A percentile compares a stretch with the other conserved stretches of the same genome.
phyloP scores from a whole-genome alignment of 1,284 basidiomycete genomes.

The Erythrobasidium hasegawianum region DNA sequence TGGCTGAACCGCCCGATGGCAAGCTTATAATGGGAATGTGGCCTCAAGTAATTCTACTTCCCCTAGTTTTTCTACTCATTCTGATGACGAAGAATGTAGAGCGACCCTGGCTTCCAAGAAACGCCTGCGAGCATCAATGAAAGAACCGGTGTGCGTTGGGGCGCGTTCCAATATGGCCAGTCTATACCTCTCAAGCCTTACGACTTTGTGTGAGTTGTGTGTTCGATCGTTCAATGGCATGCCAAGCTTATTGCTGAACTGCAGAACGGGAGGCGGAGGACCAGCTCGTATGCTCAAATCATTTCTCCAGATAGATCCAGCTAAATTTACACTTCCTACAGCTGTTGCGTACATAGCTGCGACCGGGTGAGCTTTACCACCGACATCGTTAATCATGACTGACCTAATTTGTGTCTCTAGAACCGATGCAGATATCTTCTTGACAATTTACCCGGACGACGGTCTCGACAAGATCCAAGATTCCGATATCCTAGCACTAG shows the following conservation, averaged over 20 bases:
- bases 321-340: too few relatives aligned
- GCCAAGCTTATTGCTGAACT: constrained; percentile 34
- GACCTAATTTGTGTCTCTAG: too few relatives aligned
- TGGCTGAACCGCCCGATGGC: constrained; percentile 29
- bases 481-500: constrained; percentile 43
- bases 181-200: constrained; percentile 43
- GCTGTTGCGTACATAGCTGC: constrained; percentile 36
- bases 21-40: constrained; percentile 19
- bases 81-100: too few relatives aligned
- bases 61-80: too few relatives aligned
- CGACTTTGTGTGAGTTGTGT: constrained; percentile 40
- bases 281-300: constrained; percentile 12
- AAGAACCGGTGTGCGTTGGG: constrained; percentile 3
- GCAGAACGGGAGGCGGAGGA: constrained; percentile 45
- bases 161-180: constrained; percentile 46
- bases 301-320: too few relatives aligned
- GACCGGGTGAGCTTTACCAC: neutral
- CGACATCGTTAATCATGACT: constrained; percentile 36
- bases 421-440: constrained; percentile 31
- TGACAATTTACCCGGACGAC: constrained; percentile 35
- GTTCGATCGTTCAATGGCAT: neutral
- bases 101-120: constrained; percentile 26
- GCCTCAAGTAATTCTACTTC: neutral
- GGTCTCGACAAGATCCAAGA: constrained; percentile 38
- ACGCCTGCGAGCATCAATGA: constrained; percentile 30